Evolutionary conservation across 2,329 filamentous ascomycete genomes (phyloP), one percentile per base, ranked within the genome.

Genomic region (Tolypocladium amazonense): DNA sequence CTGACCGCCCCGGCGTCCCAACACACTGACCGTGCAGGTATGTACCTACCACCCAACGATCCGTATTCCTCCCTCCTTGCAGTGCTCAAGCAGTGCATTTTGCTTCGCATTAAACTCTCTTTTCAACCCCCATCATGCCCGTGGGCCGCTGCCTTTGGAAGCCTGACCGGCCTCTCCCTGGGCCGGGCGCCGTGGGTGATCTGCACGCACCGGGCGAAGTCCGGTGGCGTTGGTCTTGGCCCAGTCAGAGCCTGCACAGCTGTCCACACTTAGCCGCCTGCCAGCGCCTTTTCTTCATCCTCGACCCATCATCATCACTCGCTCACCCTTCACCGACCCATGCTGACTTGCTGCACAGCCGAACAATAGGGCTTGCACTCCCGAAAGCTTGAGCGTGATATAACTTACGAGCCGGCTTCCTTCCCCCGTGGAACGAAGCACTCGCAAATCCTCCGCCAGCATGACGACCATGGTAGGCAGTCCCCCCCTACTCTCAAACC

Each of bases 391-490:
- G 1, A 25, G 27, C 33, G 50, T 14, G 50, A 9, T 23, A 53
- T 23, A 35, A 33, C 9, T 20, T 23, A 27, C 56, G 41, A 61
- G 20, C 37, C 54, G 60, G 63, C 59, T 66, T 65, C 57, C 59
- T 62, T 66, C 63, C 62, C 55, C 18, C 52, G 60, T 57, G 64
- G 63, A 65, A 68, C 62, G 65, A 63, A 65, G 63, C 60, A 64
- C 47, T 41, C 43, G 56, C 56, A 56, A 39, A 52, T n/a, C 60
- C 62, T 62, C 63, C 58, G 65, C 63, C 67, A 76, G 68, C 45
- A 81, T 81, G 79, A 80, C 79, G 62, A 81, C 79, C 62, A 81
- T 81, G 79, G 79, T 81, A 77, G 62, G 78, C 66, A 30, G 39
- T 15, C n/a, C 35, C 37, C 38, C 52, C 33, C 18, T 11, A 11